Base-by-base conservation (phyloP, 2,329 filamentous ascomycete species). In the Pyrenochaeta sp. region DNA sequence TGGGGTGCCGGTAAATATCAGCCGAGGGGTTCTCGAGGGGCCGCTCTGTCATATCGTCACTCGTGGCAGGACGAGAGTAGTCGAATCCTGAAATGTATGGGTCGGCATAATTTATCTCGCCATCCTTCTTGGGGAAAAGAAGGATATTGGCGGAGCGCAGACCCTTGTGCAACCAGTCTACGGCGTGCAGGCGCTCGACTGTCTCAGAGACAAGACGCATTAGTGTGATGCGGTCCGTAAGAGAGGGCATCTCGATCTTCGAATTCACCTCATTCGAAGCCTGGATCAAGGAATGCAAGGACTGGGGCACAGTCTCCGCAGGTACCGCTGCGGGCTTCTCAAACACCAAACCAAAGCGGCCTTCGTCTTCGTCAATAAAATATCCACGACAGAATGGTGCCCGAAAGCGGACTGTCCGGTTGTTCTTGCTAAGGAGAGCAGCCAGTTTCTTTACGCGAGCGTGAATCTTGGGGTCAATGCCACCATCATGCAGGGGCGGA, bases 81-180 rank as follows among this genome's bases (percentile, higher is more conserved):
- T 85, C 83, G 67, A 85, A 85, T 30, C 83, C 83, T 0, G 79
- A 81, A 33, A 85, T 72, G 54, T 76, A 80, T 0, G 81, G 82
- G 29, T 73, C 68, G 9, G 61, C 57, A 49, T 77, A 78, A 51
- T 79, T 72, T 36, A 81, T 70, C 7, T 61, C 58, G 3, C 42
- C 41, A 2, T 54, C 68, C 6, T 27, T 44, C n/a, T 51, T 42
- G 29, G 71, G 71, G 63, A 83, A 84, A 66, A 85, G 84, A 10
- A 86, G 65, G 27, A 86, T 76, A 61, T 83, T 85, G 49, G 82
- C 74, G 51, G 78, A 81, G 11, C 83, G 79, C 4, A 86, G 74
- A n/a, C 82, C 82, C 60, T 86, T 86, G 73, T 85, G 83, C 5
- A 86, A 75, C 83, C 83, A 85, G 54, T 83, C 79, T 1, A 84